Evolutionary conservation across 495 filamentous ascomycete species (phyloP).

Genomic region (Podospora pseudocomata): DNA sequence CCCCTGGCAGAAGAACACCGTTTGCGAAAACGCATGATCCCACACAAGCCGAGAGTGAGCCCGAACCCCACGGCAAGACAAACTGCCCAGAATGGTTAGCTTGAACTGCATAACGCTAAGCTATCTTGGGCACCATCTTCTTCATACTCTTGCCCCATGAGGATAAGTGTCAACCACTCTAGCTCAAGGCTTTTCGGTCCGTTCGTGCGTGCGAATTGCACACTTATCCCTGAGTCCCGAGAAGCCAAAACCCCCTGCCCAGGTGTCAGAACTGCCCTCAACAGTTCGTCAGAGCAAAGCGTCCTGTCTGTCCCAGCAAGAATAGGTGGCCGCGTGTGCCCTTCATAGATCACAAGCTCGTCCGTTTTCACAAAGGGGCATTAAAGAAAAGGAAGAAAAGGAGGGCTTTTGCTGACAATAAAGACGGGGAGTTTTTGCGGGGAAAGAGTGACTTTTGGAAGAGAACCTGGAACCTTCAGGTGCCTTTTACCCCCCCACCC

Average conservation of each 20-base stretch:
- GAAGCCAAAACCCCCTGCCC: slow-evolving; percentile 6
- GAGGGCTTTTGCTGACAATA: background rate
- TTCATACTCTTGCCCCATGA: slow-evolving; percentile 4
- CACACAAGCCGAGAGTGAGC: slow-evolving; percentile 21
- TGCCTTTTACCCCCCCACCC: too few species aligned
- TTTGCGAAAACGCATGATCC: slow-evolving; percentile 28
- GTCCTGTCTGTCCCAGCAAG: background rate
- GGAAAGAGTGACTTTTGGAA: background rate
- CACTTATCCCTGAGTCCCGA: slow-evolving; percentile 15
- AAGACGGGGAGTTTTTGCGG: background rate
- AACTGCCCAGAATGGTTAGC: slow-evolving; percentile 17
- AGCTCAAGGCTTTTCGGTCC: slow-evolving; percentile 21
- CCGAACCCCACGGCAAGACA: slow-evolving; percentile 21
- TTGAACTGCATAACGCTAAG: background rate
- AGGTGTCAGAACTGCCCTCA: slow-evolving; percentile 7
- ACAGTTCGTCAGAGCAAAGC: slow-evolving; percentile 4
- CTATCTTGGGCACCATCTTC: slow-evolving; percentile 7
- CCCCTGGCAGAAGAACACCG: slow-evolving; percentile 20
- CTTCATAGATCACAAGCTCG: background rate
- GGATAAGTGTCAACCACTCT: background rate
- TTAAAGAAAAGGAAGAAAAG: background rate
- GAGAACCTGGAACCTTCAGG: background rate
- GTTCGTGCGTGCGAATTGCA: slow-evolving; percentile 16
- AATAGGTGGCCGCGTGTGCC: background rate
- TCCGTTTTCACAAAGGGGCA: background rate